Percentiles rank a stretch among this genome's conserved stretches.
Evolutionary conservation across 1,284 basidiomycete species (phyloP).

Genomic region (Rhodotorula sp.): DNA sequence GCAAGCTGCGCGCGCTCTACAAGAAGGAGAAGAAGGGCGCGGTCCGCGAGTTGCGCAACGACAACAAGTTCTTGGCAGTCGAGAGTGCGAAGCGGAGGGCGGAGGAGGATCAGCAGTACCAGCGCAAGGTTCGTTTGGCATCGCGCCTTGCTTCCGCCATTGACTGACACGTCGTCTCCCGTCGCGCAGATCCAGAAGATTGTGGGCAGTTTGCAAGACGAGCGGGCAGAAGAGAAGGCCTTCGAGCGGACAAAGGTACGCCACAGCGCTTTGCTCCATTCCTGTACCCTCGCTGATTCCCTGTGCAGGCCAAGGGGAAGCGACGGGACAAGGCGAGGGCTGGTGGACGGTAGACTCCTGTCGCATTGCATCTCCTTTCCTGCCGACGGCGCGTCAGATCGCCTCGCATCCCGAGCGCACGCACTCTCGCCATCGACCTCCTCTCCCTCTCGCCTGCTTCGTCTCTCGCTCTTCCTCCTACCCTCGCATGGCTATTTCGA

Average conservation of each 20-base stretch:
- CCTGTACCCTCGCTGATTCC: neutral
- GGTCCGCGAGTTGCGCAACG: conserved; percentile 92
- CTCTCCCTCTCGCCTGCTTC: neutral
- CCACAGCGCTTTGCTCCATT: neutral
- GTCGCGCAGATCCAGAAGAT: conserved; percentile 59
- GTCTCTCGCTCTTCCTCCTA: neutral
- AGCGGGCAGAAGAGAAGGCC: conserved; percentile 92
- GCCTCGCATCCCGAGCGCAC: too few species aligned
- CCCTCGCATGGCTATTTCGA: too few species aligned
- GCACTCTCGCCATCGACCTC: neutral
- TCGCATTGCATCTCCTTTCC: neutral
- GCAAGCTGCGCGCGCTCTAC: conserved; percentile 83
- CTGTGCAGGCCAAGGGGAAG: conserved; percentile 59
- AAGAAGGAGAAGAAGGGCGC: conserved; percentile 98
- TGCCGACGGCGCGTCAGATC: too few species aligned
- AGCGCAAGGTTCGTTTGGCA: conserved; percentile 46
- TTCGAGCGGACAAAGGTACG: conserved; percentile 63
- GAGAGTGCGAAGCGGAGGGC: conserved; percentile 79
- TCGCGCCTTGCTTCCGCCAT: neutral
- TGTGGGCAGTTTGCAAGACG: conserved; percentile 76
- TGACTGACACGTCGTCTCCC: neutral
- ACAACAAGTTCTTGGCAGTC: conserved; percentile 85
- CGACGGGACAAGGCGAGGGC: conserved; percentile 69
- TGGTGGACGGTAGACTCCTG: conserved; percentile 52
- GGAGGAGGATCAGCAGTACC: conserved; percentile 72